phyloP scores from a whole-genome alignment of 257 asterid genomes.

The Solanum peruvianum region DNA sequence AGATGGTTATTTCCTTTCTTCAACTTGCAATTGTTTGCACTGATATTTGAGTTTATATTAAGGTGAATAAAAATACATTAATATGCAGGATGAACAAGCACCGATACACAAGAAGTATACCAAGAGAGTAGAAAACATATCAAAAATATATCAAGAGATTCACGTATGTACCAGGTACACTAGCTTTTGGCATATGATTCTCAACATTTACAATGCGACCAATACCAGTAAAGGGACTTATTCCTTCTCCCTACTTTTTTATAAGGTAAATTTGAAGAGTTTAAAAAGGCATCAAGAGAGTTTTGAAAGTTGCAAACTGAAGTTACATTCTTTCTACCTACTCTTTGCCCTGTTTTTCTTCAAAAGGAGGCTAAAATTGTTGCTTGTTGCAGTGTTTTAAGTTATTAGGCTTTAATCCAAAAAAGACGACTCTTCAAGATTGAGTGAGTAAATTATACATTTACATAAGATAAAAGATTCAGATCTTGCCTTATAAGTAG shows the following conservation, averaged over 20 bases:
- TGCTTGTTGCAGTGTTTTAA: not conserved
- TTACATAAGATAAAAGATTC: not conserved
- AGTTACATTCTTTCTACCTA: not conserved
- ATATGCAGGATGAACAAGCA: not conserved
- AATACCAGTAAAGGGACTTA: not conserved
- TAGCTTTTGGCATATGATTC: not conserved
- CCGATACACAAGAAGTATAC: not conserved
- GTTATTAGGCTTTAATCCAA: not conserved
- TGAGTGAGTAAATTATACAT: not conserved
- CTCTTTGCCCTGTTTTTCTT: not conserved
- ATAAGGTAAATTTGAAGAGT: not conserved
- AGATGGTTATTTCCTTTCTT: not conserved
- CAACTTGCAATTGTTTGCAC: not conserved
- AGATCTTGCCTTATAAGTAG: slow-evolving; percentile 56
- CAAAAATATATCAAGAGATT: not conserved
- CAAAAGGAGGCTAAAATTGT: not conserved
- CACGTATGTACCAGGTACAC: not conserved
- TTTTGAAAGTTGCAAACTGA: not conserved
- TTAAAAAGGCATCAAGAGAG: not conserved
- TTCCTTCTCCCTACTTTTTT: not conserved
- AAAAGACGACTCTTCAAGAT: not conserved
- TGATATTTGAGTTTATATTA: not conserved
- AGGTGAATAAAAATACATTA: not conserved
- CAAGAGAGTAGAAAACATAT: not conserved
- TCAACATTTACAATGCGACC: not conserved